phyloP scores from a whole-genome alignment of 345 rosid species.

The Lepidium sativum region DNA sequence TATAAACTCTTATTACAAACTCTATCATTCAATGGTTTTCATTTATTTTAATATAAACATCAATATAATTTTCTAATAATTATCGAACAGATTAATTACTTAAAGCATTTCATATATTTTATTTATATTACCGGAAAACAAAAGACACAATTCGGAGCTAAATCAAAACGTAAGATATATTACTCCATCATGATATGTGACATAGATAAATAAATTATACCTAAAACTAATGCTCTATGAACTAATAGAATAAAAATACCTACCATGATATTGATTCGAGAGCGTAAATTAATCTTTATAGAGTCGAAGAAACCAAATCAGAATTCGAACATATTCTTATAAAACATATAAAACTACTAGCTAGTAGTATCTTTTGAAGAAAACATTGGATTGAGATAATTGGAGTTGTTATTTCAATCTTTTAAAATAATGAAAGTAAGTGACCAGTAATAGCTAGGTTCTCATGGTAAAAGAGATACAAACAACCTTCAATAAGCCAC shows the following conservation, averaged over 20 bases:
- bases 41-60: background rate
- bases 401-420: background rate
- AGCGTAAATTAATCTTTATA: background rate
- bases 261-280: background rate
- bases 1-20: background rate
- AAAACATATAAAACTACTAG: background rate
- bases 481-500: background rate
- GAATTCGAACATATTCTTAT: background rate
- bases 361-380: background rate
- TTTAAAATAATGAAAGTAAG: background rate
- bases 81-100: background rate
- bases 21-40: background rate
- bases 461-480: background rate
- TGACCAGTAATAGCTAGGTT: background rate
- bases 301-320: conserved; percentile 8
- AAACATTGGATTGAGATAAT: background rate
- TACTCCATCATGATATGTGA: background rate
- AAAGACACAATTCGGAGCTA: background rate
- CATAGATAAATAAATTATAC: background rate
- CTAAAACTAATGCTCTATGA: background rate
- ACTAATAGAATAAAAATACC: background rate
- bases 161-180: background rate
- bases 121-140: background rate
- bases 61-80: background rate
- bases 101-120: background rate